Conservation (phyloP, 2,329 filamentous ascomycete genomes). For the Fusarium sp. region DNA sequence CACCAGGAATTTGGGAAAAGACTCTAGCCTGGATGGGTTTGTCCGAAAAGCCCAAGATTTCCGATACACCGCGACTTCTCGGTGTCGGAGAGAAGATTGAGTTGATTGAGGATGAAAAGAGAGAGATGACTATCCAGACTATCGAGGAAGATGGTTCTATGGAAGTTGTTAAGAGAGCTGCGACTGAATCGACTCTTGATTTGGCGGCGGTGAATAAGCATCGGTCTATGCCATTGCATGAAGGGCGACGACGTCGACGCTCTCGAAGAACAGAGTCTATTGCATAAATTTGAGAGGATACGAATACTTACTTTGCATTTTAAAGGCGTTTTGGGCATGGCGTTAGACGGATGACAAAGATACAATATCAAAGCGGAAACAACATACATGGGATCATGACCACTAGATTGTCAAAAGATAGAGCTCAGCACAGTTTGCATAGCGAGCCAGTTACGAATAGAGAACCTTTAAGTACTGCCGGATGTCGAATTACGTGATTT, state of each 20-base stretch:
- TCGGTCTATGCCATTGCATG: constrained; percentile 17
- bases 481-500: not conserved
- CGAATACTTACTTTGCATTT: not conserved
- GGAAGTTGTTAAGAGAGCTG: constrained; percentile 11
- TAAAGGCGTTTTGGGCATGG: not conserved
- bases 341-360: not conserved
- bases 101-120: constrained; percentile 21
- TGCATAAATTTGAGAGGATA: not conserved
- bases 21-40: constrained; percentile 43
- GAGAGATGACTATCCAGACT: not conserved
- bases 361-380: constrained; percentile 1
- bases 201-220: constrained; percentile 11
- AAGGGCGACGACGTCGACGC: constrained; percentile 11
- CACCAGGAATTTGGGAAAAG: constrained; percentile 41
- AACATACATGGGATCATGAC: not conserved
- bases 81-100: constrained; percentile 28
- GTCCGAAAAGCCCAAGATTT: constrained; percentile 28
- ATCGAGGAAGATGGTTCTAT: not conserved
- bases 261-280: not conserved
- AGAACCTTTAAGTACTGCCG: not conserved
- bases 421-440: not conserved
- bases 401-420: constrained; percentile 7
- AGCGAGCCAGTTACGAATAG: not conserved
- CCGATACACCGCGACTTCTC: constrained; percentile 39
- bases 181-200: constrained; percentile 7